Evolutionary conservation across 805 yeast species (phyloP).

Genomic region (Maudiozyma barnettii): DNA sequence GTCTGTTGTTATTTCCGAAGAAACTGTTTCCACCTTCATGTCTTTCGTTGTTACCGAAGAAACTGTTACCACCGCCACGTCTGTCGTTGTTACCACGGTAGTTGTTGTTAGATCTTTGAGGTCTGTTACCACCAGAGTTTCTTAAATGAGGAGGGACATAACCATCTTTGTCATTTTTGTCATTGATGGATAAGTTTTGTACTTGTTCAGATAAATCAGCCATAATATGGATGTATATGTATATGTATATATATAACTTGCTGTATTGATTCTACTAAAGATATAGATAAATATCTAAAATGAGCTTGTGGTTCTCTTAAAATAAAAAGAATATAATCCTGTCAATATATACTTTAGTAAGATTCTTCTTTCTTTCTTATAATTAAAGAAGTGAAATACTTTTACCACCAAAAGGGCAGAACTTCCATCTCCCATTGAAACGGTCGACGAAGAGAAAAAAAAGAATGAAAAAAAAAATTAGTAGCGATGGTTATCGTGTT

Average conservation of each 20-base stretch:
- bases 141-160: slow-evolving; percentile 46
- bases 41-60: slow-evolving; percentile 16
- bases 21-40: slow-evolving; percentile 19
- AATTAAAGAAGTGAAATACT: no score
- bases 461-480: background rate
- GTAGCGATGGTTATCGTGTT: no score
- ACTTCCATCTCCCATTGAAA: background rate
- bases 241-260: background rate
- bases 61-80: slow-evolving; percentile 1
- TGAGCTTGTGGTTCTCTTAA: no score
- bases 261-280: background rate
- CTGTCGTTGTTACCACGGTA: slow-evolving; percentile 3
- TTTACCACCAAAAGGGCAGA: no score
- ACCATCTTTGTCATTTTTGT: slow-evolving; percentile 10
- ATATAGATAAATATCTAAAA: no score
- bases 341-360: no score
- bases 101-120: slow-evolving; percentile 5
- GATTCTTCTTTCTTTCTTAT: no score
- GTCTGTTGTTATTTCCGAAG: slow-evolving; percentile 22
- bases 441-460: background rate
- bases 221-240: slow-evolving; percentile 31
- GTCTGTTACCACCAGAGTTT: slow-evolving; percentile 19
- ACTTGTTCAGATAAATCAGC: slow-evolving; percentile 50
- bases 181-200: slow-evolving; percentile 45
- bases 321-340: no score